These are phyloP conservation scores for Fagus crenata DNA, from an alignment of 306 rosid species.

Conservation along the genomic window DNA sequence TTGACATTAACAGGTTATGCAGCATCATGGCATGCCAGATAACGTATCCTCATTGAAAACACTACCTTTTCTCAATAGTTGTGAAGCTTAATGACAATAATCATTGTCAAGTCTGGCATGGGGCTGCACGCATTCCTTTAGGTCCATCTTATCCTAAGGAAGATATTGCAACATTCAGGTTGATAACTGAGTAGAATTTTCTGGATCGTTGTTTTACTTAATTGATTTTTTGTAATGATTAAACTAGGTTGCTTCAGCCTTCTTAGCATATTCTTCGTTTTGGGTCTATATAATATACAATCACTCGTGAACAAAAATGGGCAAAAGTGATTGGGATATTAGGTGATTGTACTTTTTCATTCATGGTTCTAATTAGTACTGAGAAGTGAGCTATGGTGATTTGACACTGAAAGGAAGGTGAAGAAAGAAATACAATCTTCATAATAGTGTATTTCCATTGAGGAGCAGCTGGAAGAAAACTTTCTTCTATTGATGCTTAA, in stretches of 20 bases:
- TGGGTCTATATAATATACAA: background rate
- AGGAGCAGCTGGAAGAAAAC: too few species aligned
- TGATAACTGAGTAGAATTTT: too few species aligned
- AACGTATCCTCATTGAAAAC: background rate
- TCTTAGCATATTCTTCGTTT: background rate
- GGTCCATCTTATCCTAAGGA: too few species aligned
- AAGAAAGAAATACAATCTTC: background rate
- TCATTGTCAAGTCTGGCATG: too few species aligned
- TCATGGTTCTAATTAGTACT: background rate
- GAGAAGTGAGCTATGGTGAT: background rate
- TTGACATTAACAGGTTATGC: background rate
- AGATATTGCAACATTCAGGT: too few species aligned
- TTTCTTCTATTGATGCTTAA: too few species aligned
- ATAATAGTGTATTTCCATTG: too few species aligned
- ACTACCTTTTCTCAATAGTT: background rate
- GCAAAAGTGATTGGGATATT: background rate
- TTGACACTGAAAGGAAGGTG: background rate
- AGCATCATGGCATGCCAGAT: background rate
- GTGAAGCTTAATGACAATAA: background rate
- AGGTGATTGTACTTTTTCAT: too few species aligned
- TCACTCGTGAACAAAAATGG: background rate
- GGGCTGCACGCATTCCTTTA: too few species aligned
- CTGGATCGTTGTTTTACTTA: too few species aligned
- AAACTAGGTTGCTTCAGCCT: background rate
- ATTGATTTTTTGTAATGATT: too few species aligned